Percentiles rank a stretch among this genome's conserved stretches.
Evolutionary conservation across 768 basidiomycete species (phyloP).

Genomic region (Termitomyces sp.): DNA sequence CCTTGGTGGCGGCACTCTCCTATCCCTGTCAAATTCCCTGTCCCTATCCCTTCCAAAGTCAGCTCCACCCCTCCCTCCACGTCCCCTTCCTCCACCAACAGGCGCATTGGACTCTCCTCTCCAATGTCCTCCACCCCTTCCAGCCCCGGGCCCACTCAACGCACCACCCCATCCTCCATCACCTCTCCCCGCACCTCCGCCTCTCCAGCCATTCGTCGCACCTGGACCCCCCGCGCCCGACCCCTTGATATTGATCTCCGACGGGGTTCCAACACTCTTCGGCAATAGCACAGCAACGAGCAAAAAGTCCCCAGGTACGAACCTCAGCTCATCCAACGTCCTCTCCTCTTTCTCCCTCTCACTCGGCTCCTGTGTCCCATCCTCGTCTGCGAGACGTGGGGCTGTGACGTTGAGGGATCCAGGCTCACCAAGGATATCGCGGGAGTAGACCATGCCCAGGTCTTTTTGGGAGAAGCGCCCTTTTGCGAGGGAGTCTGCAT

Average conservation of each 20-base stretch:
- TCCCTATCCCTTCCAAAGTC: constrained; percentile 25
- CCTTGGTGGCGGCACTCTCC: constrained; percentile 46
- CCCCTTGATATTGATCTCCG: constrained; percentile 50
- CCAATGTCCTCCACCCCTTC: constrained; percentile 66
- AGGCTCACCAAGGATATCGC: constrained; percentile 80
- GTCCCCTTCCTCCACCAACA: constrained; percentile 22
- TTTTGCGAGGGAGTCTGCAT: constrained; percentile 66
- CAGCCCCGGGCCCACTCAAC: constrained; percentile 28
- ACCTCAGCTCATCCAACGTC: constrained; percentile 73
- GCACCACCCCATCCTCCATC: constrained; percentile 43
- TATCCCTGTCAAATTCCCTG: constrained; percentile 16
- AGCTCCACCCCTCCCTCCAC: constrained; percentile 33
- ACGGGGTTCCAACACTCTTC: constrained; percentile 49
- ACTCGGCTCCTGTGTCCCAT: constrained; percentile 20
- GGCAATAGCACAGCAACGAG: constrained; percentile 71
- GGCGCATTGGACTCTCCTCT: constrained; percentile 56
- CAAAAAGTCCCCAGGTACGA: constrained; percentile 78
- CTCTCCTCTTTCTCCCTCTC: constrained; percentile 57
- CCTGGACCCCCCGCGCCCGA: constrained; percentile 19
- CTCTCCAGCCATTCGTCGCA: constrained; percentile 27
- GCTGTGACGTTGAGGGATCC: constrained; percentile 54
- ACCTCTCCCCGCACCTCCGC: constrained; percentile 21
- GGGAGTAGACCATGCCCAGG: constrained; percentile 74
- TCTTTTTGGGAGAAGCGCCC: constrained; percentile 74
- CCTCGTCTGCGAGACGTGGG: constrained; percentile 53